These are phyloP conservation scores for Mucor velutinosus DNA, from an alignment of 371 early-diverging fungal species.

Conservation along the genomic window DNA sequence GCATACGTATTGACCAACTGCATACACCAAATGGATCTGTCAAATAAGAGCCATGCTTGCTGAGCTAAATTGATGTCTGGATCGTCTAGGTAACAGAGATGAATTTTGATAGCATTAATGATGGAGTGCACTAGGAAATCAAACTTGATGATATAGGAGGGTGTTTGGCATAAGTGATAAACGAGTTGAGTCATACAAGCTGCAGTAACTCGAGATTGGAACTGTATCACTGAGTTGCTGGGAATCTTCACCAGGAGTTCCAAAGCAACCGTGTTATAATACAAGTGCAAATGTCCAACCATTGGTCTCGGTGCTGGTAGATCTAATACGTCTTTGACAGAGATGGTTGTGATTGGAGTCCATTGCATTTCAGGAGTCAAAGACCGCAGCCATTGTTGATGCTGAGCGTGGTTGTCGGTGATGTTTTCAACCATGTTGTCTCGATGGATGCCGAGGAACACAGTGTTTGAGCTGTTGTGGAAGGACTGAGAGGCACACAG, in stretches of 20 bases:
- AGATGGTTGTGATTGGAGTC: conserved; percentile 26
- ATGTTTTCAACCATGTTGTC: neutral
- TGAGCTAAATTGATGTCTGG: conserved; percentile 29
- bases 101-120: conserved; percentile 32
- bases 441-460: neutral
- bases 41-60: conserved; percentile 40
- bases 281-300: conserved; percentile 30
- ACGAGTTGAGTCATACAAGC: conserved; percentile 40
- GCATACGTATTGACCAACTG: conserved; percentile 32
- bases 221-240: conserved; percentile 18
- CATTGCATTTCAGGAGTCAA: conserved; percentile 31
- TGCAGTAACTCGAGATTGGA: conserved; percentile 31
- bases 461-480: neutral
- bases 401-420: neutral
- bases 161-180: conserved; percentile 27
- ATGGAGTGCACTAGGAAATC: conserved; percentile 32
- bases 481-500: conserved; percentile 4
- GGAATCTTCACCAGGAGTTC: conserved; percentile 21
- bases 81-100: conserved; percentile 25
- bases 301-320: conserved; percentile 26
- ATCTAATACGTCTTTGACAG: conserved; percentile 27
- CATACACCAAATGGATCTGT: conserved; percentile 30
- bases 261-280: conserved; percentile 20
- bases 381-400: conserved; percentile 2
- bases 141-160: conserved; percentile 32